Conservation (phyloP, 192 early-diverging fungal species). For the Podila horticola region DNA sequence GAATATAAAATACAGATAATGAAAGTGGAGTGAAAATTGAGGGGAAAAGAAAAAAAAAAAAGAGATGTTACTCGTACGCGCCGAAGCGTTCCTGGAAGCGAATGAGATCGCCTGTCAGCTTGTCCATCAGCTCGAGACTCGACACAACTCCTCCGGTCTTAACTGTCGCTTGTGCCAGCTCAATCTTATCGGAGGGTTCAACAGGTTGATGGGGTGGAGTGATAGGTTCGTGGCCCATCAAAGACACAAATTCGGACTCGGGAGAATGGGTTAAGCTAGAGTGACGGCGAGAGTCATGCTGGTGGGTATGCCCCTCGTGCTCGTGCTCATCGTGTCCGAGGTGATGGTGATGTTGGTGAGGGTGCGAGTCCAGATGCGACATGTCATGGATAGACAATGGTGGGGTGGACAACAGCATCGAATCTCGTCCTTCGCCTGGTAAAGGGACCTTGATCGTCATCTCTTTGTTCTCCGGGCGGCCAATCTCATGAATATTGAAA, state of each 20-base stretch:
- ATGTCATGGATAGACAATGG: conserved; percentile 38
- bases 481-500: conserved; percentile 2
- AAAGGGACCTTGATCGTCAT: conserved; percentile 44
- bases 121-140: conserved; percentile 64
- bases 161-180: not conserved
- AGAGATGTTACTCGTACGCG: conserved; percentile 1
- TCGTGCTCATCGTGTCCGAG: not conserved
- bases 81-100: conserved; percentile 64
- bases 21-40: not conserved
- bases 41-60: not conserved
- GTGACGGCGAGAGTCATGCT: not conserved
- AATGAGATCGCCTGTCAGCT: conserved; percentile 59
- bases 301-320: not conserved
- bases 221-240: conserved; percentile 29
- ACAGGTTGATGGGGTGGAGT: conserved; percentile 44
- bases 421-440: not conserved
- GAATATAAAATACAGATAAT: not conserved
- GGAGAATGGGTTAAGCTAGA: not conserved
- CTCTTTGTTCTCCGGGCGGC: not conserved
- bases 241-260: conserved; percentile 7
- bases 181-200: not conserved
- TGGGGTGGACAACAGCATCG: conserved; percentile 33
- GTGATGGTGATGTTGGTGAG: conserved; percentile 12
- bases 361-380: conserved; percentile 12
- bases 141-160: not conserved